Evolutionary conservation across 192 early-diverging fungal species (phyloP).

Genomic region (Podila epicladia): DNA sequence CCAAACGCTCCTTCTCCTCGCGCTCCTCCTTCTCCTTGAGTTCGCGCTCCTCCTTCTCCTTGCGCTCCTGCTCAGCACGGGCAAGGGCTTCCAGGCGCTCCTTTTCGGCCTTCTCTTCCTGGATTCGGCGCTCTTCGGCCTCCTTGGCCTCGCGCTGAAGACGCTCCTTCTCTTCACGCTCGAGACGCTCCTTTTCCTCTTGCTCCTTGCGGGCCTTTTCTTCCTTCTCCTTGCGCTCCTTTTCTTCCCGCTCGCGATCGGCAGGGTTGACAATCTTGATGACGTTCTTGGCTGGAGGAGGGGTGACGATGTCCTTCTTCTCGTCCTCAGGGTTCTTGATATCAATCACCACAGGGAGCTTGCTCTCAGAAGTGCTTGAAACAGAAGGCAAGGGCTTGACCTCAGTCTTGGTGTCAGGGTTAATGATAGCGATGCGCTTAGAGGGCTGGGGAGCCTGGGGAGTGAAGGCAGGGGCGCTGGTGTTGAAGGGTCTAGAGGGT

Average conservation of each 20-base stretch:
- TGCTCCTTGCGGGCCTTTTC: constrained; percentile 47
- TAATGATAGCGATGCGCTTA: constrained; percentile 77
- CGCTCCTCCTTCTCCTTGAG: constrained; percentile 36
- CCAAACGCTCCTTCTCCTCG: constrained; percentile 35
- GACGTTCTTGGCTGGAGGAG: constrained; percentile 43
- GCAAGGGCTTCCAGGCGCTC: constrained; percentile 16
- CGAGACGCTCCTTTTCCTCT: constrained; percentile 48
- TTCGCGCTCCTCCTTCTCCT: constrained; percentile 37
- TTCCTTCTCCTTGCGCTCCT: constrained; percentile 57
- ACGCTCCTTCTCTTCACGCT: constrained; percentile 44
- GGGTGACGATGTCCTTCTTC: constrained; percentile 34
- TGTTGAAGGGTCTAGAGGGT: constrained; percentile 13
- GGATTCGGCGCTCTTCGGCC: constrained; percentile 30
- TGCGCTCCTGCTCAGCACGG: constrained; percentile 26
- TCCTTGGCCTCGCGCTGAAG: constrained; percentile 44
- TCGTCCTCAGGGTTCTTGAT: constrained; percentile 46
- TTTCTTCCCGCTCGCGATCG: constrained; percentile 54
- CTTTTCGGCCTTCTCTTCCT: constrained; percentile 38
- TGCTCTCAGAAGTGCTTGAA: constrained; percentile 28
- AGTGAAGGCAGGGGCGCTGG: constrained; percentile 23
- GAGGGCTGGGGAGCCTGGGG: constrained; percentile 53
- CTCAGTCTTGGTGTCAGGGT: constrained; percentile 77
- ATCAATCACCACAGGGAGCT: constrained; percentile 24
- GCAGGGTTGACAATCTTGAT: constrained; percentile 65
- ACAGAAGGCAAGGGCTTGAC: constrained; percentile 64